Conservation (phyloP, 345 rosid genomes). For the Eucalyptus erythrocorys region DNA sequence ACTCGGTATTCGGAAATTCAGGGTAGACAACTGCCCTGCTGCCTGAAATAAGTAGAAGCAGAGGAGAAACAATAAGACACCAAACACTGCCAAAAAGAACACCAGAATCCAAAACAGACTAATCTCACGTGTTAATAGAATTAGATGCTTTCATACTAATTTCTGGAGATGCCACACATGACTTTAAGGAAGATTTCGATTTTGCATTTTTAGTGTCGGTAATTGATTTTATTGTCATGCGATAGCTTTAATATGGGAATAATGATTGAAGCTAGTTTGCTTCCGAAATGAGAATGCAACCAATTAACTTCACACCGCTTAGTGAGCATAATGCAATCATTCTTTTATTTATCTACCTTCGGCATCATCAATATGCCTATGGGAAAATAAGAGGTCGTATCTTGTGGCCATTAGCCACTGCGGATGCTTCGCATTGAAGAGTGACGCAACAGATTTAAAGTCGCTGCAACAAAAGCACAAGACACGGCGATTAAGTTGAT, state of each 20-base stretch:
- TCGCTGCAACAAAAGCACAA: neutral
- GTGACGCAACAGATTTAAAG: neutral
- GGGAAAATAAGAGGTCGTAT: neutral
- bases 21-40: slow-evolving; percentile 27
- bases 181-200: neutral
- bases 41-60: slow-evolving; percentile 15
- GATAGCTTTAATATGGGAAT: neutral
- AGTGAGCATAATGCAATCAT: neutral
- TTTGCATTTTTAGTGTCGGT: neutral
- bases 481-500: neutral
- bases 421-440: neutral
- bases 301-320: neutral
- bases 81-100: neutral
- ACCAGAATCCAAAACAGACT: neutral
- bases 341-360: neutral
- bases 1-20: slow-evolving; percentile 64
- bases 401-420: neutral
- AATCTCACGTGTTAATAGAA: neutral
- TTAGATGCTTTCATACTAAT: neutral
- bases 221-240: neutral
- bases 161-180: neutral
- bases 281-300: neutral
- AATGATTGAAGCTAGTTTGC: neutral
- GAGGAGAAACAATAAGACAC: neutral
- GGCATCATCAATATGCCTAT: neutral